Conservation (phyloP, 768 basidiomycete species). For the Hygrophorus russula region DNA sequence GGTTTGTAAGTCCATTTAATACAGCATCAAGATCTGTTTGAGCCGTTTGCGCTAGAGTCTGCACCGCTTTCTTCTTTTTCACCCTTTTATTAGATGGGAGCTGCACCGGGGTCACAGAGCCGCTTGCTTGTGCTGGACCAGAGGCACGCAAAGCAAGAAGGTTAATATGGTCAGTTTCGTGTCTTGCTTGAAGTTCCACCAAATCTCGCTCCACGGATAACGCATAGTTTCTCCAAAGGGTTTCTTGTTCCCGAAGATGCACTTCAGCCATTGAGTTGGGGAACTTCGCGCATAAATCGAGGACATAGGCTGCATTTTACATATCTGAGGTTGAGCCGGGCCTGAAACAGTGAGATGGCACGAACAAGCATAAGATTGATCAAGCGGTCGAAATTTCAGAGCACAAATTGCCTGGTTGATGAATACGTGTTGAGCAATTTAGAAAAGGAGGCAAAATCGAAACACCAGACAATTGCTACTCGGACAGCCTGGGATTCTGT, state of each 20-base stretch:
- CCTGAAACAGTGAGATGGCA: background rate
- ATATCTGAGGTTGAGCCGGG: background rate
- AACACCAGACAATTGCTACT: slow-evolving; percentile 26
- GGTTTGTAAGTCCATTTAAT: too few relatives aligned
- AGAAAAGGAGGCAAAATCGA: background rate
- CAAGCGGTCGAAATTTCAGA: slow-evolving; percentile 31
- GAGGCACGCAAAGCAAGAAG: slow-evolving; percentile 6
- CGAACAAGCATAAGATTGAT: slow-evolving; percentile 30
- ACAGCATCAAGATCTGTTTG: background rate
- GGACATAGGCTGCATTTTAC: slow-evolving; percentile 27
- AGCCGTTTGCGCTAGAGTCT: background rate
- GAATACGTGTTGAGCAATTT: slow-evolving; percentile 1
- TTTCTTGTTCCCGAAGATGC: slow-evolving; percentile 6
- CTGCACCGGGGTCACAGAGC: slow-evolving; percentile 5
- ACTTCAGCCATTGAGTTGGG: slow-evolving; percentile 9
- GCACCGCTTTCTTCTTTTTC: background rate
- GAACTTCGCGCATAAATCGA: slow-evolving; percentile 28
- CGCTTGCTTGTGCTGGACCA: background rate
- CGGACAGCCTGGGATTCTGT: slow-evolving; percentile 23
- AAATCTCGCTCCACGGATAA: slow-evolving; percentile 30
- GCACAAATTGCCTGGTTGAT: slow-evolving; percentile 31
- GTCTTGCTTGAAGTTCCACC: slow-evolving; percentile 24
- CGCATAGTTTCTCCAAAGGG: slow-evolving; percentile 29
- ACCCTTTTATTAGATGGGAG: slow-evolving; percentile 7
- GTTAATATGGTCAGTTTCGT: slow-evolving; percentile 33